phyloP scores from a whole-genome alignment of 257 asterid species.

The Scutellaria barbata region DNA sequence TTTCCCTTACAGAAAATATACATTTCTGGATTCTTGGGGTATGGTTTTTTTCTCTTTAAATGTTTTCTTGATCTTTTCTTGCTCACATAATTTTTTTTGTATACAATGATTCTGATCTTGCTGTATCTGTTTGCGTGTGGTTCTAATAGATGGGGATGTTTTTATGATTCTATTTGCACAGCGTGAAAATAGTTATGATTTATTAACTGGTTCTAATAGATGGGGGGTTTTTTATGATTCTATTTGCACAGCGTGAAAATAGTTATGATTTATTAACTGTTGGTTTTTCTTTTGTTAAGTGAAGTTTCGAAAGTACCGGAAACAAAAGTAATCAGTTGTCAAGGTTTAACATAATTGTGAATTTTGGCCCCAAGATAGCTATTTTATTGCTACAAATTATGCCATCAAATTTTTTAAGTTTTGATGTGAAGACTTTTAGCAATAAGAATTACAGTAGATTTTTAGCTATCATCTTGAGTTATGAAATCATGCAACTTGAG shows the following conservation, averaged over 20 bases:
- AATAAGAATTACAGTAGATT: constrained; percentile 8
- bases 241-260: background rate
- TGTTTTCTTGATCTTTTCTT: background rate
- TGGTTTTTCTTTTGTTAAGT: background rate
- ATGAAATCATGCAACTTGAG: constrained; percentile 3
- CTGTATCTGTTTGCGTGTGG: constrained; percentile 4
- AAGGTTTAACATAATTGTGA: background rate
- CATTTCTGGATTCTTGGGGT: background rate
- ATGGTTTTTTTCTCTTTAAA: background rate
- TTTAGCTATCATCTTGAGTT: constrained; percentile 23
- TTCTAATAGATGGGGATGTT: background rate
- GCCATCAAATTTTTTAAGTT: background rate
- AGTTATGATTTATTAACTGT: background rate
- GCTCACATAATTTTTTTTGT: background rate
- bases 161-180: background rate
- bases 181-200: background rate
- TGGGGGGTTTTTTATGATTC: background rate
- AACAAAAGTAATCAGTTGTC: too few species aligned
- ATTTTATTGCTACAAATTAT: background rate
- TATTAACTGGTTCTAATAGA: constrained; percentile 8
- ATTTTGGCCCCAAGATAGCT: background rate
- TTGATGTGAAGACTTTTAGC: constrained; percentile 2
- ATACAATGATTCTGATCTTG: background rate
- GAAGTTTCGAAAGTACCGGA: background rate
- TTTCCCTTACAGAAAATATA: background rate